Conservation (phyloP, 352 stramenopile species). For the Globisporangium parvum region DNA sequence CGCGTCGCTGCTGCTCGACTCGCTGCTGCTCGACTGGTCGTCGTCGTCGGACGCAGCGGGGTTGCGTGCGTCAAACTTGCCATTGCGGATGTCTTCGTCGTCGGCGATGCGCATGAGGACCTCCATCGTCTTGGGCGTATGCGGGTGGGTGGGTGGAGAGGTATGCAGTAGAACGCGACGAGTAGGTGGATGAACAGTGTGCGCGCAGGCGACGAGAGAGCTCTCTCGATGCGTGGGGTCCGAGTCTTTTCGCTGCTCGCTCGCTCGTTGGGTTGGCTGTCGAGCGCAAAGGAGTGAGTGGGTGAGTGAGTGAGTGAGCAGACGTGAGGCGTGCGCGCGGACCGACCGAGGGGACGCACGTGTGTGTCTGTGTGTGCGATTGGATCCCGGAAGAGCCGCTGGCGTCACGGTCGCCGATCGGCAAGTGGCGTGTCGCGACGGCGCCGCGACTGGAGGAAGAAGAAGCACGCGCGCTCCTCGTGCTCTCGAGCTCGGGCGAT, state of each 20-base stretch:
- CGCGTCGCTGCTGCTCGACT: slow-evolving; percentile 1
- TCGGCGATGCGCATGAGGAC: neutral
- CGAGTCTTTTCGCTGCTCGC: slow-evolving; percentile 2
- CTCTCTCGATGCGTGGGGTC: slow-evolving; percentile 5
- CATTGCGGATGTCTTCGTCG: slow-evolving; percentile 2
- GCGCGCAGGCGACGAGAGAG: neutral
- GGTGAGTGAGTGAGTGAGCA: no score
- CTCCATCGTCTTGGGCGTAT: neutral
- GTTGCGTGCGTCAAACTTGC: neutral
- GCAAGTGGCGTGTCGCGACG: no score
- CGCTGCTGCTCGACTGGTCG: slow-evolving; percentile 2
- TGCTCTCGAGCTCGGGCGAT: no score
- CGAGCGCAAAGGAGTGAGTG: no score
- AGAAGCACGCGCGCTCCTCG: no score
- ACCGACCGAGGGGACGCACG: no score
- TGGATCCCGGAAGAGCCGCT: no score
- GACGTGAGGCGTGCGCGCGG: no score
- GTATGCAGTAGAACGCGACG: neutral
- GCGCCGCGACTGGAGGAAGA: no score
- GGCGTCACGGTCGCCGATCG: no score
- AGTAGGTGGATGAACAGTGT: neutral
- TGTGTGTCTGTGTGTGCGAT: no score
- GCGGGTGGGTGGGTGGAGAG: neutral
- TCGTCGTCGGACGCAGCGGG: neutral
- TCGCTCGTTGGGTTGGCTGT: no score